phyloP scores from a whole-genome alignment of 2,329 filamentous ascomycete species.

The Pseudocercospora macadamiae region DNA sequence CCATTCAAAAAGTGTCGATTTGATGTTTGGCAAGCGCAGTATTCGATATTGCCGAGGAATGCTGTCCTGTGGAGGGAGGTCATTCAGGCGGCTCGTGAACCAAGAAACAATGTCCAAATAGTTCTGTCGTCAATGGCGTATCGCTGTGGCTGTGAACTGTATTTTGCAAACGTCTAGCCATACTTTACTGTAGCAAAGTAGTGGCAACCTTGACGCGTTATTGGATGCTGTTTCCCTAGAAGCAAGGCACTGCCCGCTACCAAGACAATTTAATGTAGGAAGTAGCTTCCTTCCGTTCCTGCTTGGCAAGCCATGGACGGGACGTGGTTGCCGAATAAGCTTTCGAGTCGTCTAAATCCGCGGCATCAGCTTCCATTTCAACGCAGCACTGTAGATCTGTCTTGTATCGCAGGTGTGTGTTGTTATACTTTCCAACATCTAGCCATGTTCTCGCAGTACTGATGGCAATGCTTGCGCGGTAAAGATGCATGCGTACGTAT shows the following conservation, averaged over 20 bases:
- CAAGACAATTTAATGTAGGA: background rate
- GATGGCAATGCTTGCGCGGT: background rate
- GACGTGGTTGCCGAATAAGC: background rate
- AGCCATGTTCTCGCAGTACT: background rate
- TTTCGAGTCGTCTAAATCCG: background rate
- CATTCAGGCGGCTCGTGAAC: background rate
- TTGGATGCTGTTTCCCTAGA: background rate
- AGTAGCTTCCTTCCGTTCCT: background rate
- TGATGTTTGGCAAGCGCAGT: background rate
- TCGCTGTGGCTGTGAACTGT: slow-evolving; percentile 1
- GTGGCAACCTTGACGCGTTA: background rate
- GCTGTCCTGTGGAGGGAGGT: background rate
- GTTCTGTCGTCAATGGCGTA: slow-evolving; percentile 2
- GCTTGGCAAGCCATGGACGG: background rate
- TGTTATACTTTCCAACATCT: no score
- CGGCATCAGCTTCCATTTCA: background rate
- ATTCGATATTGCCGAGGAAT: background rate
- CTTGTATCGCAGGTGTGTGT: background rate
- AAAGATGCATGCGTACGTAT: no score
- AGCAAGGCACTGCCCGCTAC: background rate
- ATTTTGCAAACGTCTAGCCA: background rate
- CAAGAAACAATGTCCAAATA: background rate
- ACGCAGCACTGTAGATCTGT: background rate
- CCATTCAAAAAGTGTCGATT: background rate
- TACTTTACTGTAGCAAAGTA: background rate